A percentile compares a stretch with the other conserved stretches of the same genome.
phyloP scores from a whole-genome alignment of 148 eudicot genomes.

The Oxyria digyna region DNA sequence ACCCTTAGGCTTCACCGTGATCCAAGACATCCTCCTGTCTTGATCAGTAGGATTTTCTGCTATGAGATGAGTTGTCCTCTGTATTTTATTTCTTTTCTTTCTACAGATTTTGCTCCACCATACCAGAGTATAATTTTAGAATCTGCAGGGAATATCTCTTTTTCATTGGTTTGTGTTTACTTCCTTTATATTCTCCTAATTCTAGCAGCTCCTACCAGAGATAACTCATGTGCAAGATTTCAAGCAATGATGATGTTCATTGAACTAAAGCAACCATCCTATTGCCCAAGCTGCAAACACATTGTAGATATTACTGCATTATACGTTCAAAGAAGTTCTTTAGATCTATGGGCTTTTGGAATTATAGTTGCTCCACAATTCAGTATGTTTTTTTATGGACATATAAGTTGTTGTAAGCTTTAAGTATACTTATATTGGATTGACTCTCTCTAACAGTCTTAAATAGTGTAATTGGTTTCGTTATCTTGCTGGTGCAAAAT shows the following conservation, averaged over 20 bases:
- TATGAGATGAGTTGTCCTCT: background rate
- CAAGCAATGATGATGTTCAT: background rate
- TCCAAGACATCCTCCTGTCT: background rate
- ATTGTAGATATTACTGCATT: background rate
- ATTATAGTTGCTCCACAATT: no score
- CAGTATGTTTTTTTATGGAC: no score
- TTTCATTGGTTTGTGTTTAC: background rate
- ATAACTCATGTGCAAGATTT: background rate
- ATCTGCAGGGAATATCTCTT: background rate
- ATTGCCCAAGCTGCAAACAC: background rate
- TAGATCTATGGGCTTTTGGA: no score
- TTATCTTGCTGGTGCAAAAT: background rate
- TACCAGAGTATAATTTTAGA: background rate
- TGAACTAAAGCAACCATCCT: background rate
- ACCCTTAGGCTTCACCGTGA: background rate
- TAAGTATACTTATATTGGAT: no score
- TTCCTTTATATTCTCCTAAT: background rate
- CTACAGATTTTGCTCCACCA: background rate
- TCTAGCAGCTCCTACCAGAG: background rate
- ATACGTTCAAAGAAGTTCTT: no score
- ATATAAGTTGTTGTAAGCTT: no score
- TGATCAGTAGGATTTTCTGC: background rate
- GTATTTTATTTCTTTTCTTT: background rate
- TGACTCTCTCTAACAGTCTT: background rate
- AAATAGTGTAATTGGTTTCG: background rate